Evolutionary conservation across 148 eudicot species (phyloP).

Genomic region (Heliamphora exappendiculata): DNA sequence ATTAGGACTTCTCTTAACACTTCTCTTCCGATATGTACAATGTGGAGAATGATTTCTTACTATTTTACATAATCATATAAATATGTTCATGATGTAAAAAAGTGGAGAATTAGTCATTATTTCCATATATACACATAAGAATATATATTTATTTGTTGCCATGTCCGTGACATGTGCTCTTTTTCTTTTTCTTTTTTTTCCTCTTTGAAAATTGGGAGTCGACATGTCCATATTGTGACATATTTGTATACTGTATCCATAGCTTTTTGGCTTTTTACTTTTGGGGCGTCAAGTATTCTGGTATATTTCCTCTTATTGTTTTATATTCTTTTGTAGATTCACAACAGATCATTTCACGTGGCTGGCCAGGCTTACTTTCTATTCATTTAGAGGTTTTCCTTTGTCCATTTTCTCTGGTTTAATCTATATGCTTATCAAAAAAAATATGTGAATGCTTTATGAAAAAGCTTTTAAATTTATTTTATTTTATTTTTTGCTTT

Average conservation of each 20-base stretch:
- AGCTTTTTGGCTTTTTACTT: background rate
- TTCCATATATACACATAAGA: background rate
- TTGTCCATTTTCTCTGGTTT: constrained; percentile 12
- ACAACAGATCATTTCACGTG: constrained; percentile 63
- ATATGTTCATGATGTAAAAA: background rate
- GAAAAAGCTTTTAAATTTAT: background rate
- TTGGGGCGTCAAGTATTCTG: background rate
- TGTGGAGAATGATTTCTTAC: background rate
- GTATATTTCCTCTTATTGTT: background rate
- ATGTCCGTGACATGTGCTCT: background rate
- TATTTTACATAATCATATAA: no score
- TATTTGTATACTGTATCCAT: background rate
- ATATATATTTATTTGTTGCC: background rate
- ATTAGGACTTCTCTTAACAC: background rate
- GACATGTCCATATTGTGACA: background rate
- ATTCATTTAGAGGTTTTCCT: constrained; percentile 71
- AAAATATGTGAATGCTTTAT: background rate
- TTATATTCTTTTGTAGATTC: constrained; percentile 38
- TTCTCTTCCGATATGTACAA: background rate
- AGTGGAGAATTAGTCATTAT: background rate
- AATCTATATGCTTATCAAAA: background rate
- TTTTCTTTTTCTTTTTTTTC: no score
- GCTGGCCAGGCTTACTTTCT: constrained; percentile 83
- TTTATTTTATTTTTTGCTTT: background rate
- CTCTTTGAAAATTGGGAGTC: background rate